Evolutionary conservation across 1,139 yeast species (phyloP).

Genomic region (Blastobotrys capitulatus): DNA sequence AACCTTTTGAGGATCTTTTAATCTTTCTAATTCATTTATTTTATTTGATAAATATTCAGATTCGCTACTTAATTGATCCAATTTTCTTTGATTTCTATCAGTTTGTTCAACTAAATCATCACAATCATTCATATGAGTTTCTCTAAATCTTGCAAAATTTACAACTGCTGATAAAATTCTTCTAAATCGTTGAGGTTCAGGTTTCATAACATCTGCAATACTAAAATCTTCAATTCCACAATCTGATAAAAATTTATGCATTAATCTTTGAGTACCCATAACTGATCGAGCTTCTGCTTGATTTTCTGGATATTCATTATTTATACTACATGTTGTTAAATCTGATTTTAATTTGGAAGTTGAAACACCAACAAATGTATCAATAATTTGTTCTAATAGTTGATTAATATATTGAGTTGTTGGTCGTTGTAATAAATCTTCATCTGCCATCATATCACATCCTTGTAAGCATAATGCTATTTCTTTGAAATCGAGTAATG

Average conservation of each 20-base stretch:
- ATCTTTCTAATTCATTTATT: conserved; percentile 27
- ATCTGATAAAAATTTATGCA: conserved; percentile 56
- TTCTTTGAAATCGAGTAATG: conserved; percentile 61
- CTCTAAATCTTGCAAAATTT: conserved; percentile 80
- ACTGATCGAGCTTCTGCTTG: conserved; percentile 36
- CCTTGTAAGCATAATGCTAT: conserved; percentile 55
- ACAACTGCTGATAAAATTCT: conserved; percentile 77
- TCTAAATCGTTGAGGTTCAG: conserved; percentile 60
- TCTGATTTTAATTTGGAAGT: conserved; percentile 40
- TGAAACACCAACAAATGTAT: conserved; percentile 60
- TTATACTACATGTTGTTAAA: conserved; percentile 23
- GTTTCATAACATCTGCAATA: conserved; percentile 61
- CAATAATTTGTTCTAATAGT: conserved; percentile 66
- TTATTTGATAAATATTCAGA: conserved; percentile 39
- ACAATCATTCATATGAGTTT: conserved; percentile 65
- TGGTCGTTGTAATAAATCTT: conserved; percentile 61
- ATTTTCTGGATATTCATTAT: conserved; percentile 26
- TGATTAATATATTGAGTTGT: conserved; percentile 56
- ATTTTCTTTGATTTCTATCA: conserved; percentile 44
- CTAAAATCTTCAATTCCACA: conserved; percentile 79
- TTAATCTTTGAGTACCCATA: conserved; percentile 53
- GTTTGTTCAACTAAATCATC: conserved; percentile 55
- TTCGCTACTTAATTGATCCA: conserved; percentile 39
- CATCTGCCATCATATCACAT: conserved; percentile 36
- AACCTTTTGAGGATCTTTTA: conserved; percentile 30